These are phyloP conservation scores for Rubroshorea leprosula DNA, from an alignment of 345 rosid species.

Conservation along the genomic window DNA sequence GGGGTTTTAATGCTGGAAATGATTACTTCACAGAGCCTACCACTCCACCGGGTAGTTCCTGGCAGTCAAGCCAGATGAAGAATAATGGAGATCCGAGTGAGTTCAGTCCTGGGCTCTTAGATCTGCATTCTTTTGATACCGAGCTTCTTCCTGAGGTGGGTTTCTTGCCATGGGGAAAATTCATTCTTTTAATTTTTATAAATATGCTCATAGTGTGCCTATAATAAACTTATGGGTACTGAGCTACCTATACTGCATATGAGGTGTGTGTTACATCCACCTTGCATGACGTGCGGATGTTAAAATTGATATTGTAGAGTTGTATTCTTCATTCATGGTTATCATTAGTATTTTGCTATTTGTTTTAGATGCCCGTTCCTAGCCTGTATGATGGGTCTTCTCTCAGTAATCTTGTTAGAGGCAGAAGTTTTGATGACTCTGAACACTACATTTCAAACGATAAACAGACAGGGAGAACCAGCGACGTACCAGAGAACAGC, in stretches of 20 bases:
- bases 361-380: constrained; percentile 57
- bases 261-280: too few species aligned
- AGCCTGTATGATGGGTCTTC: constrained; percentile 56
- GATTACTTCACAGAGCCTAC: constrained; percentile 69
- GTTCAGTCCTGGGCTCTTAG: constrained; percentile 93
- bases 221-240: too few species aligned
- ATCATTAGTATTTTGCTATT: constrained; percentile 5
- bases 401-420: constrained; percentile 55
- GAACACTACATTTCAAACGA: constrained; percentile 50
- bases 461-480: constrained; percentile 64
- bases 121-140: constrained; percentile 93
- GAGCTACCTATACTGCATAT: too few species aligned
- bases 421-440: constrained; percentile 79
- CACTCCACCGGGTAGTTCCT: constrained; percentile 67
- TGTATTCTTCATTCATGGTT: neutral
- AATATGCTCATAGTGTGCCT: too few species aligned
- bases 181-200: too few species aligned
- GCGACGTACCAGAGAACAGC: constrained; percentile 57
- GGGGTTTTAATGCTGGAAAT: constrained; percentile 56
- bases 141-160: constrained; percentile 94
- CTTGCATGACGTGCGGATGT: too few species aligned
- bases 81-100: constrained; percentile 67
- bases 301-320: too few species aligned
- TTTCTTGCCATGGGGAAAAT: neutral
- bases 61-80: constrained; percentile 53